Evolutionary conservation across 345 rosid genomes (phyloP).

Genomic region (Syzygium aqueum): DNA sequence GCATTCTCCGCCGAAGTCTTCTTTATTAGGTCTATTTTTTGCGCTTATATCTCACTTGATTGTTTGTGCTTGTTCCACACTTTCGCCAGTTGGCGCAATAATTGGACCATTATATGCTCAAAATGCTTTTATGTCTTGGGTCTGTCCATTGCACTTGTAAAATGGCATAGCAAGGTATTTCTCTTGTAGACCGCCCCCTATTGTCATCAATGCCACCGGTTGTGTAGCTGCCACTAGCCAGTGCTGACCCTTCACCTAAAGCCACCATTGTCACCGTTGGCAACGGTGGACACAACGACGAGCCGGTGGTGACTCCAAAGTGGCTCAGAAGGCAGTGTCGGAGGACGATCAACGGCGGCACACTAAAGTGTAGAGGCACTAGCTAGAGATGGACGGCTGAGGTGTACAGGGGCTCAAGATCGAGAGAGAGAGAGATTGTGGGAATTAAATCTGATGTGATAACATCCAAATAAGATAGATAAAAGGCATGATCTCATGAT

Average conservation of each 20-base stretch:
- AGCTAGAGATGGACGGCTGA: not conserved
- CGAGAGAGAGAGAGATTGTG: not conserved
- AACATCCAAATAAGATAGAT: not conserved
- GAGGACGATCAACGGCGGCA: not conserved
- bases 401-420: not conserved
- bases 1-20: not conserved
- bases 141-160: not conserved
- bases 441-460: not conserved
- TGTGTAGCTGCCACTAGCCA: not conserved
- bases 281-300: not conserved
- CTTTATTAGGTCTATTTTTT: not conserved
- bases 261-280: not conserved
- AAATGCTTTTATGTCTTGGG: not conserved
- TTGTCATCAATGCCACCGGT: not conserved
- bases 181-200: not conserved
- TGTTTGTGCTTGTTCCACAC: not conserved
- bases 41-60: not conserved
- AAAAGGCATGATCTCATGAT: not conserved
- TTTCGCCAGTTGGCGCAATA: not conserved
- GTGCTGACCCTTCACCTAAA: not conserved
- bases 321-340: not conserved
- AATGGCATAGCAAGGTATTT: not conserved
- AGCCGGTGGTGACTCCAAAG: not conserved
- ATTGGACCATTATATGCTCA: not conserved
- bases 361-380: not conserved